Percentiles rank a stretch among this genome's conserved stretches.
These are phyloP conservation scores for Solanum lycopersicoides DNA, from an alignment of 257 asterid genomes.

Conservation along the genomic window DNA sequence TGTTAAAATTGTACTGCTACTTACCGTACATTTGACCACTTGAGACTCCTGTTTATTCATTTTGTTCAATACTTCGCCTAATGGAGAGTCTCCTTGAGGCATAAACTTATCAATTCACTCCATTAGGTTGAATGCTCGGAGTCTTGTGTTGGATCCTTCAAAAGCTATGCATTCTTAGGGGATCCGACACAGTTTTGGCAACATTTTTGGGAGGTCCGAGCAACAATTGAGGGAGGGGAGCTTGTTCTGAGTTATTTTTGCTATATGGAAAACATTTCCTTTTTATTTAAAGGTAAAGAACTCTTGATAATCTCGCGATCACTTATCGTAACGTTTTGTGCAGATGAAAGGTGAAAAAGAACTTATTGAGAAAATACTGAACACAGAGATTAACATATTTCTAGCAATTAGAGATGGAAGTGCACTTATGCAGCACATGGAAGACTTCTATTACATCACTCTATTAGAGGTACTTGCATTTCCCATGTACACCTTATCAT, in stretches of 20 bases:
- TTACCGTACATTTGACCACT: not conserved
- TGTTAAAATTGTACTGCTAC: not conserved
- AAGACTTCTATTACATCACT: constrained; percentile 84
- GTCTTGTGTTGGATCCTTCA: not conserved
- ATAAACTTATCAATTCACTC: not conserved
- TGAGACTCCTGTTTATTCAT: not conserved
- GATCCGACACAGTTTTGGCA: not conserved
- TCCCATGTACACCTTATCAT: not conserved
- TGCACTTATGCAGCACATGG: constrained; percentile 99
- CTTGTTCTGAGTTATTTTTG: not conserved
- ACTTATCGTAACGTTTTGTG: not conserved
- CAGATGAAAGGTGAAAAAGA: constrained; percentile 98
- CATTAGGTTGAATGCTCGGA: not conserved
- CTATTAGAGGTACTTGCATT: constrained; percentile 60
- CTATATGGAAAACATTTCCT: not conserved
- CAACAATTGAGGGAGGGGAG: not conserved
- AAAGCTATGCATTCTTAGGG: not conserved
- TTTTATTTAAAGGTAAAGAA: not conserved
- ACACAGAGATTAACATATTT: constrained; percentile 89
- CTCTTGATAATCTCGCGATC: not conserved
- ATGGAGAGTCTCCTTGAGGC: not conserved
- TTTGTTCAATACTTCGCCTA: not conserved
- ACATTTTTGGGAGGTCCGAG: not conserved
- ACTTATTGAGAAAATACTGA: constrained; percentile 80
- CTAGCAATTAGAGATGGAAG: constrained; percentile 93